These are phyloP conservation scores for Dillenia suffruticosa DNA, from an alignment of 164 flowering plant genomes.

Conservation along the genomic window DNA sequence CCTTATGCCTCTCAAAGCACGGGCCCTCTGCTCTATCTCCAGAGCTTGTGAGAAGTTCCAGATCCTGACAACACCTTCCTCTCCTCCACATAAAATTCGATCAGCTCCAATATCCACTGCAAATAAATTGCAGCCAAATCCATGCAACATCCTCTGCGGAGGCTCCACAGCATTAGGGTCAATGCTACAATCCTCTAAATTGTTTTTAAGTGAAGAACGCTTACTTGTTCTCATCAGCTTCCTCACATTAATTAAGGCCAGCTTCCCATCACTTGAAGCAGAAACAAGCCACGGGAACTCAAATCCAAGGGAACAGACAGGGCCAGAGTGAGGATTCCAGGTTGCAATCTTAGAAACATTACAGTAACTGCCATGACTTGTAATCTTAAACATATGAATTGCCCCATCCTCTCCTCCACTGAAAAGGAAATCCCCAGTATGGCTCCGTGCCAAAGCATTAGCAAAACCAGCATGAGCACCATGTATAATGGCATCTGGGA, in stretches of 20 bases:
- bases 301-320: slow-evolving; percentile 76
- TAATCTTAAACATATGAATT: slow-evolving; percentile 77
- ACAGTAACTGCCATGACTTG: slow-evolving; percentile 8
- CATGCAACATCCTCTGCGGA: slow-evolving; percentile 93
- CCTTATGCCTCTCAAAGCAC: slow-evolving; percentile 57
- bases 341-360: slow-evolving; percentile 39
- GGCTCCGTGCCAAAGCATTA: slow-evolving; percentile 66
- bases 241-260: slow-evolving; percentile 76
- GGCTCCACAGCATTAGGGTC: slow-evolving; percentile 39
- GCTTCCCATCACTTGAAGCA: slow-evolving; percentile 80
- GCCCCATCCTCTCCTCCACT: slow-evolving; percentile 96
- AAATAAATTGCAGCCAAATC: slow-evolving; percentile 62
- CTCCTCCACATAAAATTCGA: slow-evolving; percentile 88
- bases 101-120: slow-evolving; percentile 79
- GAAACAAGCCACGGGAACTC: slow-evolving; percentile 98
- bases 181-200: slow-evolving; percentile 10
- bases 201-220: slow-evolving; percentile 15
- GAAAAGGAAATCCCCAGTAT: slow-evolving; percentile 68
- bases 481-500: slow-evolving; percentile 26
- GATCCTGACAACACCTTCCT: slow-evolving; percentile 74
- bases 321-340: slow-evolving; percentile 79
- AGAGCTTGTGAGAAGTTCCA: slow-evolving; percentile 93
- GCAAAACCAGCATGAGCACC: slow-evolving; percentile 60
- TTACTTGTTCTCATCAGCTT: slow-evolving; percentile 46
- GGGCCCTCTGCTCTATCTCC: slow-evolving; percentile 59